Conservation (phyloP, 75 land plant species). For the Sequoia sempervirens region DNA sequence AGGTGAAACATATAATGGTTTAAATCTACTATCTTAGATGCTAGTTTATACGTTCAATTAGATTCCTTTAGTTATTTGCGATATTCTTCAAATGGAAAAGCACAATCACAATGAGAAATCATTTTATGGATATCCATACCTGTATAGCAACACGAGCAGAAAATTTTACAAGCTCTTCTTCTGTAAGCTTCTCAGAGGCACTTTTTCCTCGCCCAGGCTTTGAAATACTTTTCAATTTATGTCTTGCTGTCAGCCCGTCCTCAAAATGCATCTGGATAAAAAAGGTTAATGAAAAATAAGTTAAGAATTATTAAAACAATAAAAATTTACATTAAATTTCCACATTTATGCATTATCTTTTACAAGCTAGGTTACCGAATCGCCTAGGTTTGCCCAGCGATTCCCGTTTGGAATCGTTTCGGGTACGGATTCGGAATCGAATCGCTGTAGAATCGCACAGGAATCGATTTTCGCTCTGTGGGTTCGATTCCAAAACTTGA, state of each 20-base stretch:
- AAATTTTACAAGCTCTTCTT: constrained; percentile 86
- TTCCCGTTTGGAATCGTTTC: no score
- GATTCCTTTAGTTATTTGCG: not conserved
- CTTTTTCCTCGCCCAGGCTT: constrained; percentile 77
- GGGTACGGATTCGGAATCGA: no score
- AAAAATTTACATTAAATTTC: not conserved
- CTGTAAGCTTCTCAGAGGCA: constrained; percentile 87
- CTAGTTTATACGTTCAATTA: not conserved
- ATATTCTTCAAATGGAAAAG: not conserved
- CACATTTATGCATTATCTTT: not conserved
- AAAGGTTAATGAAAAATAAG: not conserved
- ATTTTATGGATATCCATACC: constrained; percentile 26
- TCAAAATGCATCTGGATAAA: constrained; percentile 82
- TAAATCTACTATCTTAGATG: not conserved
- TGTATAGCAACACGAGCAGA: constrained; percentile 72
- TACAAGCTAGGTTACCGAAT: no score
- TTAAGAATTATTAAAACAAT: not conserved
- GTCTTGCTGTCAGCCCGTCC: constrained; percentile 75
- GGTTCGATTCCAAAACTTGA: no score
- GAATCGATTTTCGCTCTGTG: no score
- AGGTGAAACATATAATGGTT: not conserved
- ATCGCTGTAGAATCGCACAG: no score
- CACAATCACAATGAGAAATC: not conserved
- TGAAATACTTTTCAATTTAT: constrained; percentile 51
- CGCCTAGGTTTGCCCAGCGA: no score